phyloP scores from a whole-genome alignment of 768 basidiomycete genomes.

The Mycena pura region DNA sequence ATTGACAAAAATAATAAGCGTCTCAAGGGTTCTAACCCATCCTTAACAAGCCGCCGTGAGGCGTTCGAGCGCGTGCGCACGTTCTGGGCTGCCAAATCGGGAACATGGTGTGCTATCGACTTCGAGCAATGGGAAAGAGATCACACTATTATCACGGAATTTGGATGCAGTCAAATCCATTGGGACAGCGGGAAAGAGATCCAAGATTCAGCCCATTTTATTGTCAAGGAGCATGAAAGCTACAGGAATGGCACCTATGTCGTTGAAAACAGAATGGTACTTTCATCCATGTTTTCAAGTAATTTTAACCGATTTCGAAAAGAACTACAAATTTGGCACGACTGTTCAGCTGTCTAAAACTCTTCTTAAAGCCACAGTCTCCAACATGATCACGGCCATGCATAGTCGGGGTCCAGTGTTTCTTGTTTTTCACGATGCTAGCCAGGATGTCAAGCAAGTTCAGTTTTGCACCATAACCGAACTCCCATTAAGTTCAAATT shows the following conservation, averaged over 20 bases:
- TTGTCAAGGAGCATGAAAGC: constrained; percentile 64
- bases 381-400: constrained; percentile 49
- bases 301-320: neutral
- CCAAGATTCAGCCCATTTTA: constrained; percentile 62
- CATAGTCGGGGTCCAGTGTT: constrained; percentile 64
- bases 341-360: constrained; percentile 60
- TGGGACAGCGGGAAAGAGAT: constrained; percentile 62
- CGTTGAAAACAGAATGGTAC: constrained; percentile 64
- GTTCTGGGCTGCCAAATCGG: constrained; percentile 66
- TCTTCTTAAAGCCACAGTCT: constrained; percentile 59
- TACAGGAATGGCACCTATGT: constrained; percentile 72
- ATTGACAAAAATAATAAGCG: constrained; percentile 84
- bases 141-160: constrained; percentile 77
- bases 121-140: constrained; percentile 87
- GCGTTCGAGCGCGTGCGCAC: constrained; percentile 73
- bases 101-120: constrained; percentile 80
- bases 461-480: neutral
- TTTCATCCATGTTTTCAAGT: neutral
- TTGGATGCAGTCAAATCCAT: constrained; percentile 72
- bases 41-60: constrained; percentile 61
- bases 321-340: constrained; percentile 74
- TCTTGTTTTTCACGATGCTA: constrained; percentile 82
- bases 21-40: constrained; percentile 67
- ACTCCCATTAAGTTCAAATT: neutral
- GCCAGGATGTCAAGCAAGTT: constrained; percentile 76